phyloP scores from a whole-genome alignment of 2,329 filamentous ascomycete species.

The Sclerotinia borealis region DNA sequence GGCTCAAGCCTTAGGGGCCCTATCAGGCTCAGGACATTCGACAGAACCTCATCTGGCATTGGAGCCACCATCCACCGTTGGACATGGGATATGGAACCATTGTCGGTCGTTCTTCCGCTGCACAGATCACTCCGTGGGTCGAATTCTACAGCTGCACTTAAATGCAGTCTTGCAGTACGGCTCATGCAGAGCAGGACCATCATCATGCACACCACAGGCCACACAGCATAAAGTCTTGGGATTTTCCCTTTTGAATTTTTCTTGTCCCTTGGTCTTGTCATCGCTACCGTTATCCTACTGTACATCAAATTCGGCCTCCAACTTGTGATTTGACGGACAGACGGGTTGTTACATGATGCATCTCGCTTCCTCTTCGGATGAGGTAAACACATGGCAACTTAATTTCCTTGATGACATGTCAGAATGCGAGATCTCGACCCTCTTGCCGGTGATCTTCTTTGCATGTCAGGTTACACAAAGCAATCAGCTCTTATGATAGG shows the following conservation, averaged over 20 bases:
- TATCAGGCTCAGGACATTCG: neutral
- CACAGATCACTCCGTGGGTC: slow-evolving; percentile 12
- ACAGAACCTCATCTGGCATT: neutral
- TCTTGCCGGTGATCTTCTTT: slow-evolving; percentile 4
- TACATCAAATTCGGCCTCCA: neutral
- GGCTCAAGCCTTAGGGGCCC: neutral
- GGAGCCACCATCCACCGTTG: neutral
- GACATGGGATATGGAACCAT: neutral
- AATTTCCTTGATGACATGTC: slow-evolving; percentile 1
- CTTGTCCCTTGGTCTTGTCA: neutral
- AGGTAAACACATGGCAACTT: slow-evolving; percentile 2
- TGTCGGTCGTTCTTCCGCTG: slow-evolving; percentile 6
- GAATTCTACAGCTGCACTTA: slow-evolving; percentile 6
- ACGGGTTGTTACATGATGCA: neutral
- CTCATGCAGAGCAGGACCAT: slow-evolving; percentile 4
- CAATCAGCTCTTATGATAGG: slow-evolving; percentile 2
- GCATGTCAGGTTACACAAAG: slow-evolving; percentile 9
- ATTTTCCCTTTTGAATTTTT: neutral
- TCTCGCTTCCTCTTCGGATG: neutral
- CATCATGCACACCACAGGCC: slow-evolving; percentile 8
- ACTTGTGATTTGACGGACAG: neutral
- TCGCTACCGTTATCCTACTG: neutral
- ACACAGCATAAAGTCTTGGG: slow-evolving; percentile 4
- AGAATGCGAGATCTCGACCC: slow-evolving; percentile 9
- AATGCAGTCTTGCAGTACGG: slow-evolving; percentile 7